Base-by-base conservation (phyloP, 208 protist genomes). In the Porcisia deanei region DNA sequence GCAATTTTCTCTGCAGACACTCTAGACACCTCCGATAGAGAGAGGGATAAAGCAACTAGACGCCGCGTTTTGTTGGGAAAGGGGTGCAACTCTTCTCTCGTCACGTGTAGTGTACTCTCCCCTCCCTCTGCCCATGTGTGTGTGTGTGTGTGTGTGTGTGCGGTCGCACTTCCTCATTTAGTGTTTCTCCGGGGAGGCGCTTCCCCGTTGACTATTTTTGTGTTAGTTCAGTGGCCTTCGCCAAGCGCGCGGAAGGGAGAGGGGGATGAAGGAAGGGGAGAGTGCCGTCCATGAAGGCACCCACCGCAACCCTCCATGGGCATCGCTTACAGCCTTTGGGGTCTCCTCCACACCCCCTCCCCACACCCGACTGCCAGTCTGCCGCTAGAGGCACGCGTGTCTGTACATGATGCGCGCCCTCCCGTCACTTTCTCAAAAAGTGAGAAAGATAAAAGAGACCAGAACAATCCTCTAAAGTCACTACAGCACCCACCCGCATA, bases 381-480 rank as follows among this genome's bases (percentile, higher is more conserved):
- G 16, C 57, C 57, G 57, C 25, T 5, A 12, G 8, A 12, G 8
- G 47, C 47, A 12, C 10, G 47, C 47, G 47, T 52, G 5, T 52
- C 8, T 52, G 47, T 52, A 14, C 57, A 60, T 30, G 14, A 25
- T 22, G 25, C 25, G 22, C 16, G 25, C 57, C 22, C 4, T 12
- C 22, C 7, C 16, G 57, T 7, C 57, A 10, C 7, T 37, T 60
- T 22, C 25, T n/a, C 7, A 60, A 12, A 22, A 37, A 30, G 7
- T 2, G 64, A 22, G 66, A 57, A n/a, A 71, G 47, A 39, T 20
- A 37, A 57, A 20, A 57, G 9, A 22, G 49, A 8, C 43, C 53
- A 43, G 47, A 30, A 41, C 66, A 20, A 39, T 71, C 66, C 47
- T 55, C 66, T 71, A 71, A 57, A 30, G 20, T 71, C n/a, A 30